Percentiles rank a stretch among this genome's conserved stretches.
Conservation (phyloP, 495 filamentous ascomycete genomes). For the Aspergillus campestris region DNA sequence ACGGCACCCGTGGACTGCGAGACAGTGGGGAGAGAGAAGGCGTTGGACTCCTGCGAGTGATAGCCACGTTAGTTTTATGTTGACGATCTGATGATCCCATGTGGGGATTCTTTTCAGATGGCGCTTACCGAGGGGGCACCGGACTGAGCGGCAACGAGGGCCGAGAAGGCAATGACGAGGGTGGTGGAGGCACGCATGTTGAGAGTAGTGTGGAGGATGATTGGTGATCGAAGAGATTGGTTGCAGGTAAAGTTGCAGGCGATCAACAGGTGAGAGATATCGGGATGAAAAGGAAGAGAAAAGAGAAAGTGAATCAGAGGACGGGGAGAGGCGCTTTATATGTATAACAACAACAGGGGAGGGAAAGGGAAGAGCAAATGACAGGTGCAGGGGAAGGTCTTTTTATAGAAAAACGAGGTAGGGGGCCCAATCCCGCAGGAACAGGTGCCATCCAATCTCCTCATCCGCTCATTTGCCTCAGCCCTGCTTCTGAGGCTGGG, state of each 20-base stretch:
- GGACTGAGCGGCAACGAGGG: conserved; percentile 29
- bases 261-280: conserved; percentile 2
- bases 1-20: conserved; percentile 14
- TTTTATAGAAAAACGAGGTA: conserved; percentile 9
- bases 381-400: conserved; percentile 11
- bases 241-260: not conserved
- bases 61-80: no score
- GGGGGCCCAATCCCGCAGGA: not conserved
- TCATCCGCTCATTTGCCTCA: no score
- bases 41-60: conserved; percentile 1
- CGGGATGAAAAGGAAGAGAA: conserved; percentile 5
- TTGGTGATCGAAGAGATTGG: conserved; percentile 1
- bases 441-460: no score
- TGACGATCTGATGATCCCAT: no score
- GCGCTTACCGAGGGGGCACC: conserved; percentile 15
- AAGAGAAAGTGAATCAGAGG: conserved; percentile 1
- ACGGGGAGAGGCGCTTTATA: conserved; percentile 12
- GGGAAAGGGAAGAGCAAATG: conserved; percentile 8
- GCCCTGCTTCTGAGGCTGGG: no score
- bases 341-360: conserved; percentile 10
- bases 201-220: conserved; percentile 1
- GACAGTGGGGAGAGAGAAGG: conserved; percentile 8
- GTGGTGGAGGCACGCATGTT: conserved; percentile 35
- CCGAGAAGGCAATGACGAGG: conserved; percentile 34
- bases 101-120: conserved; percentile 1